phyloP scores from a whole-genome alignment of 2,329 filamentous ascomycete species.

The Epichloe uncinata region DNA sequence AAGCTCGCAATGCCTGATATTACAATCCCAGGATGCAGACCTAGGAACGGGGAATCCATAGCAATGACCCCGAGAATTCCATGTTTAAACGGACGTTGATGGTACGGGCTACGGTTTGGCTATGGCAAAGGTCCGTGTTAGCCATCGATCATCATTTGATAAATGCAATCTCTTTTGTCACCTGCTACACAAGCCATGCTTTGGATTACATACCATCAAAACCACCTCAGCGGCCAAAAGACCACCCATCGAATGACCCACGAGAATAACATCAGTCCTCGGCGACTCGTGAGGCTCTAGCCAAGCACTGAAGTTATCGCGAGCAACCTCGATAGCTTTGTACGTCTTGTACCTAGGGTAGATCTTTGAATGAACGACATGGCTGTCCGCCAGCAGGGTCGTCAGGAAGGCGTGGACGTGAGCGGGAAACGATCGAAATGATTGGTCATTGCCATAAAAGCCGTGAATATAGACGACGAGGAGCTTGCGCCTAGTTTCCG shows the following conservation, averaged over 20 bases:
- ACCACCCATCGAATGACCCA: constrained; percentile 87
- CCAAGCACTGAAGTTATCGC: constrained; percentile 76
- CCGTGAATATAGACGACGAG: constrained; percentile 79
- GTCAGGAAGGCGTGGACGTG: constrained; percentile 69
- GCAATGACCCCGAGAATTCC: constrained; percentile 68
- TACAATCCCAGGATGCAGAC: constrained; percentile 79
- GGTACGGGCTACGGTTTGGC: constrained; percentile 22
- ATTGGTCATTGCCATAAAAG: constrained; percentile 79
- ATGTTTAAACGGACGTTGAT: constrained; percentile 45
- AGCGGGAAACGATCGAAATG: constrained; percentile 76
- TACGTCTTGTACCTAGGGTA: constrained; percentile 72
- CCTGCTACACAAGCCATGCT: background rate
- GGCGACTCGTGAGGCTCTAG: constrained; percentile 61
- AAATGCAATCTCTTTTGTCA: no score
- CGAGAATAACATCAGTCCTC: constrained; percentile 64
- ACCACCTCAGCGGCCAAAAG: constrained; percentile 75
- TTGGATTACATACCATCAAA: constrained; percentile 36
- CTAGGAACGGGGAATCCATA: constrained; percentile 76
- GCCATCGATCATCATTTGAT: background rate
- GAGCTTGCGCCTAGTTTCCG: constrained; percentile 37
- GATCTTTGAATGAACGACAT: constrained; percentile 76
- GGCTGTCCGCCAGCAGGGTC: constrained; percentile 52
- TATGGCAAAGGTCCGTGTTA: constrained; percentile 5
- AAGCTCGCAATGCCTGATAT: constrained; percentile 69
- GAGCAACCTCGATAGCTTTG: constrained; percentile 55